Conservation (phyloP, 2,329 filamentous ascomycete genomes). For the Raffaelea deltoideospora region DNA sequence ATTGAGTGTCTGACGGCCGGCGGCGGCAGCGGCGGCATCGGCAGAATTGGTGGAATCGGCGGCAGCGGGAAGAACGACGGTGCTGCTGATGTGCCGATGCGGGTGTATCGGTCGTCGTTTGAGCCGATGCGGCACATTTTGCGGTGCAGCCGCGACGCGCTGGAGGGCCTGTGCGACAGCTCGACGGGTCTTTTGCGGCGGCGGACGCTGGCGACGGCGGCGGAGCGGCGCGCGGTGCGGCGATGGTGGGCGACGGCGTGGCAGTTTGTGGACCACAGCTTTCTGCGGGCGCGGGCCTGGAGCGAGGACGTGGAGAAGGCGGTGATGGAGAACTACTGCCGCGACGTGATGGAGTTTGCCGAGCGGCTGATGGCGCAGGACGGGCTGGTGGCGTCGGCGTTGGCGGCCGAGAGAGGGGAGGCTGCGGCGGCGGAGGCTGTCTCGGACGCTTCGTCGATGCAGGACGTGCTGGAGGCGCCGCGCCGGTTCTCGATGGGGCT, state of each 20-base stretch:
- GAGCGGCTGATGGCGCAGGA: conserved; percentile 76
- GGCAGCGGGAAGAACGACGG: conserved; percentile 17
- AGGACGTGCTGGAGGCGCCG: conserved; percentile 45
- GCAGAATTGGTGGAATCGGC: neutral
- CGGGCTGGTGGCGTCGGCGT: conserved; percentile 61
- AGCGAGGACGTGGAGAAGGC: conserved; percentile 53
- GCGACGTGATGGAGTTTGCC: conserved; percentile 89
- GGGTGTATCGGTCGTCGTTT: conserved; percentile 27
- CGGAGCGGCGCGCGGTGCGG: conserved; percentile 51
- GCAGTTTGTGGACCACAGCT: conserved; percentile 66
- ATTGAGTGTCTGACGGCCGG: conserved; percentile 24
- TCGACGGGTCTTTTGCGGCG: conserved; percentile 38
- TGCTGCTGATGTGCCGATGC: too few relatives aligned
- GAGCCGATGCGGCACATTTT: conserved; percentile 41
- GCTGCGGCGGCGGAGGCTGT: conserved; percentile 5
- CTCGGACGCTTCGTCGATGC: conserved; percentile 17
- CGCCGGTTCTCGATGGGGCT: conserved; percentile 50
- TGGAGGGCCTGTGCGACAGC: conserved; percentile 40
- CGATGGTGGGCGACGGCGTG: conserved; percentile 77
- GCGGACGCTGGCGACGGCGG: conserved; percentile 38
- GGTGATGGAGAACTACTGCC: conserved; percentile 81
- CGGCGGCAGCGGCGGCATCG: neutral
- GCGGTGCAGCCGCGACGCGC: conserved; percentile 40
- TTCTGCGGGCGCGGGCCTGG: conserved; percentile 73
- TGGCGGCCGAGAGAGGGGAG: conserved; percentile 19